Evolutionary conservation across 306 rosid species (phyloP).

Genomic region (Pyrus bretschneideri): DNA sequence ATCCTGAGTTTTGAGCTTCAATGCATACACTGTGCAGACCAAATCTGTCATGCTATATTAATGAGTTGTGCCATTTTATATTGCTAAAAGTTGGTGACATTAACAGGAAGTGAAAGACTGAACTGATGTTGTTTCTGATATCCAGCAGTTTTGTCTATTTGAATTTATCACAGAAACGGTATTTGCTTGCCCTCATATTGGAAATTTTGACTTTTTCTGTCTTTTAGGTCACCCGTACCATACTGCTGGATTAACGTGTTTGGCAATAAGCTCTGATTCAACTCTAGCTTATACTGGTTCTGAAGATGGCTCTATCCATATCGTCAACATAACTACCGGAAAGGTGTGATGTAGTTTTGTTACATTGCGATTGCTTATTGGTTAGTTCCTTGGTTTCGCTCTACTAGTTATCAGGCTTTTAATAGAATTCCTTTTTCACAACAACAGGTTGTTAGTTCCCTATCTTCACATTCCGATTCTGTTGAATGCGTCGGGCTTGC

Average conservation of each 20-base stretch:
- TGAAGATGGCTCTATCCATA: slow-evolving; percentile 65
- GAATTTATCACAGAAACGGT: not conserved
- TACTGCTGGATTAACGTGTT: slow-evolving; percentile 65
- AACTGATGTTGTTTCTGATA: not conserved
- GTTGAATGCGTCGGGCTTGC: slow-evolving; percentile 70
- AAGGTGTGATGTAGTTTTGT: slow-evolving; percentile 39
- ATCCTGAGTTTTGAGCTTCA: not conserved
- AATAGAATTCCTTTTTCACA: slow-evolving; percentile 7
- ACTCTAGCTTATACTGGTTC: slow-evolving; percentile 74
- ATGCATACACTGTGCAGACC: not conserved
- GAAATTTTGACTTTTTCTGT: slow-evolving; percentile 6
- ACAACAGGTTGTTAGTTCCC: slow-evolving; percentile 66
- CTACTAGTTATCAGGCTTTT: slow-evolving; percentile 1
- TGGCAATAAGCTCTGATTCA: slow-evolving; percentile 72
- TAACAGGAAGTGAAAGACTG: not conserved
- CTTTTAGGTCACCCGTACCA: slow-evolving; percentile 80
- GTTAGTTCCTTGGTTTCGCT: not conserved
- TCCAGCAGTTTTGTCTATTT: not conserved
- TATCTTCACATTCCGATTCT: slow-evolving; percentile 62
- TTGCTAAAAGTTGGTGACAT: not conserved
- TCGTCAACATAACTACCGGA: slow-evolving; percentile 75
- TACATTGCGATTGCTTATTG: slow-evolving; percentile 2
- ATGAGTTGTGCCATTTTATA: not conserved
- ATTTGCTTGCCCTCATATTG: not conserved
- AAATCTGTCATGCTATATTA: not conserved